Conservation (phyloP, 345 rosid genomes). For the Lenwebbia sp. region DNA sequence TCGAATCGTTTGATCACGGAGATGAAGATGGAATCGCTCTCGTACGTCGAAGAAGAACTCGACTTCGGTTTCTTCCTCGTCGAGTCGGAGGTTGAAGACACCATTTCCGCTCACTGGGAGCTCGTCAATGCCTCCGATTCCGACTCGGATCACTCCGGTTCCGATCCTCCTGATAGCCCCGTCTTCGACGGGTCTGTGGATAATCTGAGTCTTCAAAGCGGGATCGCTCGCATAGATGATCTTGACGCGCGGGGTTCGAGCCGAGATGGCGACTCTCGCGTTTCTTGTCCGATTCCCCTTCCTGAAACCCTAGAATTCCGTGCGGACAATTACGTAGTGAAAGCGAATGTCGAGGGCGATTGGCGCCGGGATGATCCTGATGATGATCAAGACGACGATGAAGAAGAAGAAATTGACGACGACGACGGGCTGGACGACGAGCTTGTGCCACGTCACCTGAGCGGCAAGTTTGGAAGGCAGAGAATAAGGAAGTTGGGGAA, state of each 20-base stretch:
- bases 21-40: neutral
- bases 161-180: neutral
- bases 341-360: neutral
- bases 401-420: slow-evolving; percentile 17
- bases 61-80: slow-evolving; percentile 8
- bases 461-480: slow-evolving; percentile 26
- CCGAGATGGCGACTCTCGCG: neutral
- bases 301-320: neutral
- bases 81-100: neutral
- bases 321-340: neutral
- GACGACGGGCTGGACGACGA: slow-evolving; percentile 38
- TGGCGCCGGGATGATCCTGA: neutral
- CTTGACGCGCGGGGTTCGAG: neutral
- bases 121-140: slow-evolving; percentile 25
- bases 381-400: neutral
- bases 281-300: neutral
- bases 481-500: slow-evolving; percentile 42
- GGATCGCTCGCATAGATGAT: neutral
- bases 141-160: slow-evolving; percentile 5
- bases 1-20: neutral
- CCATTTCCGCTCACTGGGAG: slow-evolving; percentile 20
- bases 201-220: neutral
- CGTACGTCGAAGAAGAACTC: neutral
- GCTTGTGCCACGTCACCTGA: slow-evolving; percentile 22
- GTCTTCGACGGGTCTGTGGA: neutral